Evolutionary conservation across 257 asterid genomes (phyloP), one percentile per base, ranked within the genome.

Genomic region (Lycium barbarum): DNA sequence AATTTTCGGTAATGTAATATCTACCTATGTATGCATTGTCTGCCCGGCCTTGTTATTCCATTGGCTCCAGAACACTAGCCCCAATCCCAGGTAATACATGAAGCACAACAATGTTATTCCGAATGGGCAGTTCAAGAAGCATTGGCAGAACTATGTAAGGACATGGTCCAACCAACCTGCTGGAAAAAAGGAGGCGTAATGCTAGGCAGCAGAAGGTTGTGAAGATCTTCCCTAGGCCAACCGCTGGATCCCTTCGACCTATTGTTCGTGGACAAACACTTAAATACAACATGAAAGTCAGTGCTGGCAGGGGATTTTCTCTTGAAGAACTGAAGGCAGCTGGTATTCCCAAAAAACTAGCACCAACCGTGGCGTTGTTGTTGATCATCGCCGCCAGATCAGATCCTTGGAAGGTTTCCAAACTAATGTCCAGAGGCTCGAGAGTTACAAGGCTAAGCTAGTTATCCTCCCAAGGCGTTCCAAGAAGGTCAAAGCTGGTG

Each of bases 141-240:
- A 87, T 40, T 84, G 85, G 78, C 87, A 84, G 45, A 87, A 87
- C 67, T 84, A 84, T 80, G 84, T 63, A 20, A 87, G 62, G 58
- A 87, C 87, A 9, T 81, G 89, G 87, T 84, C 84, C 49, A 84
- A 84, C 59, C 89, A 87, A 63, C 87, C 89, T 49, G 87, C 89
- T 55, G 72, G 87, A 54, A 87, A 84, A 62, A 4, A 84, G 89
- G 84, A 87, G 89, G 84, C 79, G 87, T 57, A 54, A n/a, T n/a
- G 89, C 86, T 76, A 86, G 81, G 13, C 84, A 83, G 72, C 57
- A 86, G 84, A 86, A 86, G 84, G 88, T 84, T 57, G 87, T 87
- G 78, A 61, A 80, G 80, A 80, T 59, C 65, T 87, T 87, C 62
- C 89, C 89, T 7, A 84, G 89, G 53, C 61, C 61, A 55, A 13